Conservation (phyloP, 495 filamentous ascomycete genomes). For the Penicillium antarcticum region DNA sequence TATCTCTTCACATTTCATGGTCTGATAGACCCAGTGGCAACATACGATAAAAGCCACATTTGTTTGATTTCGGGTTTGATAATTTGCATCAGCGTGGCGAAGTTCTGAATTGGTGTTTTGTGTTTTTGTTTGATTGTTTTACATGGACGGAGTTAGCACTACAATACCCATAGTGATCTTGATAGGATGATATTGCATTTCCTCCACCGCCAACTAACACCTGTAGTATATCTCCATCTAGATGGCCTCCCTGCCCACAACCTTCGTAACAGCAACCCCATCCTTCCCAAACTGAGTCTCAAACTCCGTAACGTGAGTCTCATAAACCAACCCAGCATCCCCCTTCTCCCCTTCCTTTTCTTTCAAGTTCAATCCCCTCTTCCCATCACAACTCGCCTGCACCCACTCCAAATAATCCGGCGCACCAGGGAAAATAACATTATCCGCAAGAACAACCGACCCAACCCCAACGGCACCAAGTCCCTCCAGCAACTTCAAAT, state of each 20-base stretch:
- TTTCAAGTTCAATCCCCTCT: too few species aligned
- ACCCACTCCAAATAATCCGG: constrained; percentile 34
- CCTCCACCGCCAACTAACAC: too few species aligned
- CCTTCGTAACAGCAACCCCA: too few species aligned
- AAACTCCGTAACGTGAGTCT: too few species aligned
- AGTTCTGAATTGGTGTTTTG: constrained; percentile 9
- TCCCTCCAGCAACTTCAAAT: constrained; percentile 29
- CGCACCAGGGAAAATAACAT: constrained; percentile 16
- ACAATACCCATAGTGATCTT: not conserved
- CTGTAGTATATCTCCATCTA: too few species aligned
- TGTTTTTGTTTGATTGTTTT: not conserved
- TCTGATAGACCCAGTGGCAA: not conserved
- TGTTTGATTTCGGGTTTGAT: constrained; percentile 1
- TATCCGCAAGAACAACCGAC: constrained; percentile 18
- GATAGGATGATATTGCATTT: too few species aligned
- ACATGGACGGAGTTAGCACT: too few species aligned
- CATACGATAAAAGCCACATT: not conserved
- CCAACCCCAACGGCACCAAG: constrained; percentile 20
- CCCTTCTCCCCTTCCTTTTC: too few species aligned
- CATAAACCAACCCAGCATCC: too few species aligned
- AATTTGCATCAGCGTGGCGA: constrained; percentile 34
- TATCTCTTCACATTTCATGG: not conserved
- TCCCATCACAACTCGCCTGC: constrained; percentile 1
- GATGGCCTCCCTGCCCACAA: too few species aligned
- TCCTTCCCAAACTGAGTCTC: too few species aligned